phyloP scores from a whole-genome alignment of 371 early-diverging fungal species.

The Mortierella sp. region DNA sequence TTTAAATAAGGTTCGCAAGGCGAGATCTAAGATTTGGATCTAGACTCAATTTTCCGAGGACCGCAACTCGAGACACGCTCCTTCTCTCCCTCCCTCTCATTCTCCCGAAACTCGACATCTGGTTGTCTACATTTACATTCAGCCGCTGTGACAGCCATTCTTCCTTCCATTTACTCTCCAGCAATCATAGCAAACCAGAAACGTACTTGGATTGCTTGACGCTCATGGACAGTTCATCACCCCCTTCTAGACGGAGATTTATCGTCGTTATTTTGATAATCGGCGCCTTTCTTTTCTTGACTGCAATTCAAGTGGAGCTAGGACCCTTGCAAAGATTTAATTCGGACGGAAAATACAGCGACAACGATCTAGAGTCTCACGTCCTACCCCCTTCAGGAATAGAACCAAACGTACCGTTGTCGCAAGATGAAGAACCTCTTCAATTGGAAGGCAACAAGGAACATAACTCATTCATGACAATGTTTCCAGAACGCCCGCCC shows the following conservation, averaged over 20 bases:
- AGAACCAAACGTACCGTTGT: neutral
- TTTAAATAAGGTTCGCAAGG: no score
- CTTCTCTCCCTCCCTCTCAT: no score
- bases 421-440: neutral
- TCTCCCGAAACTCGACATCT: no score
- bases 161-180: no score
- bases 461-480: constrained; percentile 39
- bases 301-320: neutral
- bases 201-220: no score
- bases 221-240: no score
- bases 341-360: neutral
- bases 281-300: neutral
- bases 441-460: constrained; percentile 26
- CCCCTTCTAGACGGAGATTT: neutral
- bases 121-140: no score
- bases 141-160: no score
- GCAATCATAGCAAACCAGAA: no score
- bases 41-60: no score
- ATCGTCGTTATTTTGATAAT: neutral
- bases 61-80: no score
- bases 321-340: neutral
- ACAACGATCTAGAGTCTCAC: neutral
- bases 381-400: neutral
- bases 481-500: constrained; percentile 40
- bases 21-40: no score